Evolutionary conservation across 306 rosid species (phyloP), one percentile per base, ranked within the genome.

Genomic region (Sicyos baderoa): DNA sequence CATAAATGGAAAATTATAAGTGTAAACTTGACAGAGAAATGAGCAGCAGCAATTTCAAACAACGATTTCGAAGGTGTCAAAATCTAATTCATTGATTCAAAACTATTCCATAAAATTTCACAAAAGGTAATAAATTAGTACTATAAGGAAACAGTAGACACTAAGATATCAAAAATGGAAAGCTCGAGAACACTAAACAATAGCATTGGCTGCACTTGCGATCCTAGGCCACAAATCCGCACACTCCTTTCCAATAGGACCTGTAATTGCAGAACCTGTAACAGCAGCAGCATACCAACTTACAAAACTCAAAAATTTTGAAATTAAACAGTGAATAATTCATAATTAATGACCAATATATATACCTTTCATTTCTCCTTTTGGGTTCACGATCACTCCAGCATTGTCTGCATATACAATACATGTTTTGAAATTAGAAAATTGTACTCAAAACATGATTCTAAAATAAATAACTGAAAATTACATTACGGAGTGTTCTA

Each of bases 301-400:
- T 67, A 0, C 49, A 7, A 67, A 48, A 7, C 56, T 48, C 1
- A 0, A 49, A 10, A 48, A 11, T 2, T 1, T 18, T 19, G 1
- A 51, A 32, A 15, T 4, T 27, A 70, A n/a, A 32, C 16, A 7
- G 2, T 1, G 32, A 47, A 14, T 21, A 19, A 19, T 15, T 9
- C 9, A 23, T 49, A 0, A 25, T 15, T 15, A 52, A 14, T 2
- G 8, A 4, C 12, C 44, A 53, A 44, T 29, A n/a, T 4, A 2
- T 12, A 0, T 71, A 82, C 83, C 79, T 76, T 82, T 71, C 81
- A 82, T 82, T 72, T 82, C 79, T 57, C 81, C 83, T 74, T 79
- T 73, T 0, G 79, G 81, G 58, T 82, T 82, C 76, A 76, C 81
- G 10, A 82, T 76, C 19, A 79, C 81, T 48, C 86, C 83, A 7